These are phyloP conservation scores for Bromus sterilis DNA, from an alignment of 176 grass and related monocot genomes.

Conservation along the genomic window DNA sequence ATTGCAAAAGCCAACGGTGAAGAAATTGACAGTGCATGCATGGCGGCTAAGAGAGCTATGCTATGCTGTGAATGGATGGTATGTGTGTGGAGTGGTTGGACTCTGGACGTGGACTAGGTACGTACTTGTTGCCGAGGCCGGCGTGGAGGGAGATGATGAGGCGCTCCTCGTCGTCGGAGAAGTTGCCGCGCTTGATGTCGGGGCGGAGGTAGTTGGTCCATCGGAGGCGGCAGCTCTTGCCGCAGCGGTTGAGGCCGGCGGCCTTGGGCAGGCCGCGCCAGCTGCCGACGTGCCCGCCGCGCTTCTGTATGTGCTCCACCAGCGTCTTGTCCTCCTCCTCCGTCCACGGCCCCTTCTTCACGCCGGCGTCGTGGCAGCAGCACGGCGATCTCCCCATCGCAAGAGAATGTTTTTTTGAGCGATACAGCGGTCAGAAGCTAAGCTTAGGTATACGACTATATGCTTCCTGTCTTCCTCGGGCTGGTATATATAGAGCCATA, in stretches of 20 bases:
- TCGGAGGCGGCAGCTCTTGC: constrained; percentile 91
- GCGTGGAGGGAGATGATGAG: constrained; percentile 64
- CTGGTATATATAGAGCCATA: constrained; percentile 22
- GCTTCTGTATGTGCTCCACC: constrained; percentile 38
- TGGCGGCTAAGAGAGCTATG: background rate
- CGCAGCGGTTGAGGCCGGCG: constrained; percentile 65
- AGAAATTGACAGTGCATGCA: background rate
- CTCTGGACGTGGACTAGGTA: background rate
- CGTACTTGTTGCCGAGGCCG: constrained; percentile 63
- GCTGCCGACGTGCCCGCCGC: constrained; percentile 40
- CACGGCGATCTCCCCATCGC: constrained; percentile 69
- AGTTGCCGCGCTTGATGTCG: constrained; percentile 76
- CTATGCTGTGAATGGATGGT: no score
- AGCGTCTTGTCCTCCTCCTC: constrained; percentile 62
- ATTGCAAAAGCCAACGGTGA: no score
- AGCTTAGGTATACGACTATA: no score
- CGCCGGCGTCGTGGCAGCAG: constrained; percentile 28
- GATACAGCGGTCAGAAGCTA: no score
- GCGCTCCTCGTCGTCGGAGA: constrained; percentile 59
- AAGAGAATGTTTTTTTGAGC: no score
- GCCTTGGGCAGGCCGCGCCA: constrained; percentile 57
- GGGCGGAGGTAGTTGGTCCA: constrained; percentile 94
- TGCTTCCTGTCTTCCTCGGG: no score
- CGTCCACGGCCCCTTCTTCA: constrained; percentile 69
- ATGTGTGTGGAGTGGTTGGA: background rate